Conservation (phyloP, 768 basidiomycete species). For the Hydnum rufescens region DNA sequence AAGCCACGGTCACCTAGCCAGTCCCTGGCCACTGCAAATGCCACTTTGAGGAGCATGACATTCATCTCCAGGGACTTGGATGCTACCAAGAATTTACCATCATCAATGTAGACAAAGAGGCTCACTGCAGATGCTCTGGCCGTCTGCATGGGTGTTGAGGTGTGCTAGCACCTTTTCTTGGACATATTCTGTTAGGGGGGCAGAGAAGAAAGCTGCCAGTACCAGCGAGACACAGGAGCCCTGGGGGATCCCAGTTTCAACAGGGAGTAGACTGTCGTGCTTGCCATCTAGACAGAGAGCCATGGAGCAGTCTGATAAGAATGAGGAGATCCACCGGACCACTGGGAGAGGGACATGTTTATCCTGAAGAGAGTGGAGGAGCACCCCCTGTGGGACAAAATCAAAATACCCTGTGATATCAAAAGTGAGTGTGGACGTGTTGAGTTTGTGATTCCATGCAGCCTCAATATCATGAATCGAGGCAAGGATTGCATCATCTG, state of each 20-base stretch:
- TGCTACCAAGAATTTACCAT: constrained; percentile 5
- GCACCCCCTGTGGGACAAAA: not conserved
- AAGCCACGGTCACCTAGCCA: constrained; percentile 6
- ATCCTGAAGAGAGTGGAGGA: not conserved
- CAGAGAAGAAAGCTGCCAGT: not conserved
- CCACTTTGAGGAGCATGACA: not conserved
- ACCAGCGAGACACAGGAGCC: not conserved
- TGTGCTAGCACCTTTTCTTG: not conserved
- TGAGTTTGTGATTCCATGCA: constrained; percentile 4
- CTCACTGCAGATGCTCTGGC: not conserved
- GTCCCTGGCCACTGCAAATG: constrained; percentile 1
- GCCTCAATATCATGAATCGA: constrained; percentile 11
- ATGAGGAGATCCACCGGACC: not conserved
- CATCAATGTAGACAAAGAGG: constrained; percentile 5
- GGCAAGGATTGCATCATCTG: constrained; percentile 11
- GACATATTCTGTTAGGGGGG: not conserved
- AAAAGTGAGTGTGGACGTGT: not conserved
- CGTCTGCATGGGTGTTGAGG: not conserved
- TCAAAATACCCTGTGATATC: constrained; percentile 1
- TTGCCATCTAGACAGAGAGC: constrained; percentile 1
- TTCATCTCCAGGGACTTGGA: constrained; percentile 7
- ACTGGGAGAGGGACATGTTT: not conserved
- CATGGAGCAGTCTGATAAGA: not conserved
- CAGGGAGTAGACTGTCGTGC: not conserved
- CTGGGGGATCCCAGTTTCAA: not conserved